Evolutionary conservation across 2,329 filamentous ascomycete genomes (phyloP), one percentile per base, ranked within the genome.

Genomic region (Cryphonectria nitschkei): DNA sequence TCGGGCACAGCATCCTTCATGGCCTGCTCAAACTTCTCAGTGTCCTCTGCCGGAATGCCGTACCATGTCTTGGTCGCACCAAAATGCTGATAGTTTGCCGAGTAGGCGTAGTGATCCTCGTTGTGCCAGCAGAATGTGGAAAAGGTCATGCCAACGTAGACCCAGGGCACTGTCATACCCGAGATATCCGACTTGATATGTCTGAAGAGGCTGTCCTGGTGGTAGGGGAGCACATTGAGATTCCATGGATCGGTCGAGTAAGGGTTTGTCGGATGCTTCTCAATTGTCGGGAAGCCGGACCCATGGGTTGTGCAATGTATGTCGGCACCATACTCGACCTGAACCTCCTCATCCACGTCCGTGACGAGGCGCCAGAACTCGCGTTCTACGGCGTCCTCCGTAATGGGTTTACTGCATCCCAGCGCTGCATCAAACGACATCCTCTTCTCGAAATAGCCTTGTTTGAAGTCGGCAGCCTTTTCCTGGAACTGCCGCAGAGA

Each of bases 111-210:
- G 78, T 99, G 96, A 77, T 99, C 96, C 78, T 99, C 96, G 74
- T 97, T 98, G 80, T 99, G 96, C 96, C 96, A 99, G 81, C 96
- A 99, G 78, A 99, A 99, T 0, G 96, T 98, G 0, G 96, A 99
- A 79, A 99, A 99, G 54, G 97, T 97, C 96, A 99, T 99, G 73
- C 96, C 96, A 4, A 99, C 96, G 78, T 99, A 99, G 3, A 99
- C 90, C 96, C 96, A 99, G 0, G 96, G 96, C 9, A 99, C 95
- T 0, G 96, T 99, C 96, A 99, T 99, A 52, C 96, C 96, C 1
- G 96, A 98, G 68, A 99, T 97, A 78, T 99, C 96, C 0, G 95
- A 94, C 80, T 98, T 98, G 84, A 99, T 98, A 76, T 99, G 93
- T 65, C 95, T 89, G 84, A 99, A 99, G 0, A 99, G 84, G 64